phyloP scores from a whole-genome alignment of 2,329 filamentous ascomycete species.

The Talaromyces sp. region DNA sequence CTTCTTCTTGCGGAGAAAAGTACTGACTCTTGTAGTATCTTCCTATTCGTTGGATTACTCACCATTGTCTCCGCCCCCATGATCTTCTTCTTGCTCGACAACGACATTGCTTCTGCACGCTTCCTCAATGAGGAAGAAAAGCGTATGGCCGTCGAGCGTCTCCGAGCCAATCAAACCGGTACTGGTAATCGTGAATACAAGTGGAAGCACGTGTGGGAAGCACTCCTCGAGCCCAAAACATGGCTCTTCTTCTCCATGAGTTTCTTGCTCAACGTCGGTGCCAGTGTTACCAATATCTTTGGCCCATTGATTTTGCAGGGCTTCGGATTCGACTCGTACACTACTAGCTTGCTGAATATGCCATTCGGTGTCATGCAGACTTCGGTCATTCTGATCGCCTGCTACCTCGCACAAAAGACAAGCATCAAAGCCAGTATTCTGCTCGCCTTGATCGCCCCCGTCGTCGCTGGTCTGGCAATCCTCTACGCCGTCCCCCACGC shows the following conservation, averaged over 20 bases:
- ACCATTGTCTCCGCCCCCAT: conserved; percentile 58
- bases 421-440: conserved; percentile 55
- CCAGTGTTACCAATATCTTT: conserved; percentile 62
- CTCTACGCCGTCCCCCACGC: conserved; percentile 53
- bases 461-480: conserved; percentile 56
- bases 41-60: conserved; percentile 59
- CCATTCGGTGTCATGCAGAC: conserved; percentile 63
- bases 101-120: conserved; percentile 52
- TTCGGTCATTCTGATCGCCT: conserved; percentile 56
- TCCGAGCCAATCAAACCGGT: conserved; percentile 51
- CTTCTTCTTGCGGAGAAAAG: not conserved
- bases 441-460: conserved; percentile 54
- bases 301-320: conserved; percentile 61
- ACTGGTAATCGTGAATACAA: conserved; percentile 47
- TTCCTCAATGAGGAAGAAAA: conserved; percentile 49
- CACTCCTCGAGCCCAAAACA: conserved; percentile 45
- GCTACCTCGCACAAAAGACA: conserved; percentile 57
- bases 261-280: conserved; percentile 62
- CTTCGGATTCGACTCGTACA: conserved; percentile 58
- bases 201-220: conserved; percentile 43
- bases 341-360: conserved; percentile 61
- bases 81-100: conserved; percentile 58
- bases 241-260: conserved; percentile 61
- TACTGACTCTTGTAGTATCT: conserved; percentile 43
- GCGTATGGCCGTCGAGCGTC: conserved; percentile 46